Conservation (phyloP, 805 yeast genomes). For the Komagataella pseudopastoris region DNA sequence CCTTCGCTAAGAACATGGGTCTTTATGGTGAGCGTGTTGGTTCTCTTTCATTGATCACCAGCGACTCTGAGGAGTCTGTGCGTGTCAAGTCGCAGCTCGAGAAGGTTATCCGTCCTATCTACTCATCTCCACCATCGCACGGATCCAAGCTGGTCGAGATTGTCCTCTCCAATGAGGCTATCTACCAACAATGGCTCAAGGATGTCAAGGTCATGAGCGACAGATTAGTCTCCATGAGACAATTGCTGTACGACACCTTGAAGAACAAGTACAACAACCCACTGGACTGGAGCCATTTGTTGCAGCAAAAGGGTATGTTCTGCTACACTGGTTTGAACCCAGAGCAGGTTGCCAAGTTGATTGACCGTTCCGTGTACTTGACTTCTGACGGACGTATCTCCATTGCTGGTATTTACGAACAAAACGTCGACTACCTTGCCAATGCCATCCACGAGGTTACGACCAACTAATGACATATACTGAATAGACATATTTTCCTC, state of each 20-base stretch:
- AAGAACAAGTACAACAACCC: constrained; percentile 33
- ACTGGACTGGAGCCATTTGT: constrained; percentile 74
- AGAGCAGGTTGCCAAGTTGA: constrained; percentile 59
- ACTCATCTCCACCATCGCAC: constrained; percentile 90
- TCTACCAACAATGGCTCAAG: constrained; percentile 62
- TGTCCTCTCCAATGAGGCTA: constrained; percentile 46
- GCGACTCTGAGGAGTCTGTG: constrained; percentile 37
- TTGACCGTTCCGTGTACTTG: constrained; percentile 67
- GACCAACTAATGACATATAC: constrained; percentile 3
- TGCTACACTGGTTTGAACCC: constrained; percentile 74
- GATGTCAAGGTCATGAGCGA: constrained; percentile 73
- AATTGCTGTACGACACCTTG: constrained; percentile 45
- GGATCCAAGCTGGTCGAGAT: constrained; percentile 83
- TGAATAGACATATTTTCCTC: background rate
- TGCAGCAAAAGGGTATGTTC: constrained; percentile 93
- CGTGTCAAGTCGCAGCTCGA: constrained; percentile 53
- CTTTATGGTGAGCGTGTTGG: constrained; percentile 94
- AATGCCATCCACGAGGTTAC: constrained; percentile 42
- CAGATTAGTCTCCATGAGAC: constrained; percentile 65
- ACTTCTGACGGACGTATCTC: constrained; percentile 88
- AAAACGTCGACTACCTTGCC: constrained; percentile 67
- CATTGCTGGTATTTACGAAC: constrained; percentile 74
- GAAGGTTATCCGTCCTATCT: constrained; percentile 71
- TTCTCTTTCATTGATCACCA: constrained; percentile 53
- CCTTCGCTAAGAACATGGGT: constrained; percentile 92